Percentiles rank a stretch among this genome's conserved stretches.
phyloP scores from a whole-genome alignment of 768 basidiomycete genomes.

The Leccinum broughii region DNA sequence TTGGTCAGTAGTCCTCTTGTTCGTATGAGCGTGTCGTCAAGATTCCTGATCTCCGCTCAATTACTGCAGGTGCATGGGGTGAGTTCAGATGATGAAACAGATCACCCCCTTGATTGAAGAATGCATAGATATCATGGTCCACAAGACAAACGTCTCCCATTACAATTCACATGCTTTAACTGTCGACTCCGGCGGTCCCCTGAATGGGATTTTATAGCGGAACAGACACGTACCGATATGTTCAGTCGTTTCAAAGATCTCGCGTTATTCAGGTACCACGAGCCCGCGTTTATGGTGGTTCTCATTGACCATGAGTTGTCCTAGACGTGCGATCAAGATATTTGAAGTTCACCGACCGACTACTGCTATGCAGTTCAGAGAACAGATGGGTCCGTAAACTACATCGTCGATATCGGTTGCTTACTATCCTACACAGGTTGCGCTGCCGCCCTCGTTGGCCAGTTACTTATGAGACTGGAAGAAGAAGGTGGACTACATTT shows the following conservation, averaged over 20 bases:
- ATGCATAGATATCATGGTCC: conserved; percentile 58
- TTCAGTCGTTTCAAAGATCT: conserved; percentile 67
- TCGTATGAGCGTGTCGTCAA: neutral
- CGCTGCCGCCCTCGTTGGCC: conserved; percentile 52
- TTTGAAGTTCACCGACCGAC: conserved; percentile 51
- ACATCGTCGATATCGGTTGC: neutral
- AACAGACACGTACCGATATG: conserved; percentile 54
- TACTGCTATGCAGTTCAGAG: conserved; percentile 54
- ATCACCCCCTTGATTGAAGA: neutral
- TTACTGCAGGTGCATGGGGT: conserved; percentile 42
- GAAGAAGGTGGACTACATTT: conserved; percentile 53
- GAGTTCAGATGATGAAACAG: neutral
- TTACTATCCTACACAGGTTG: conserved; percentile 42
- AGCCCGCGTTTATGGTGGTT: conserved; percentile 1
- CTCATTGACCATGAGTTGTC: neutral
- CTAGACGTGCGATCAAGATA: conserved; percentile 69
- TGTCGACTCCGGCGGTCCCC: conserved; percentile 68
- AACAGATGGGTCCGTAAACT: conserved; percentile 52
- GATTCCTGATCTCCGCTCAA: neutral
- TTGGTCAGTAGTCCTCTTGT: conserved; percentile 49
- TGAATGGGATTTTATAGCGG: conserved; percentile 69
- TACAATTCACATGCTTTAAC: conserved; percentile 69
- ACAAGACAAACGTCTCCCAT: conserved; percentile 58
- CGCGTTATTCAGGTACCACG: conserved; percentile 62
- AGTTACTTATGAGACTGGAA: conserved; percentile 69